Evolutionary conservation across 2,329 filamentous ascomycete species (phyloP).

Genomic region (Verticillium nubilum): DNA sequence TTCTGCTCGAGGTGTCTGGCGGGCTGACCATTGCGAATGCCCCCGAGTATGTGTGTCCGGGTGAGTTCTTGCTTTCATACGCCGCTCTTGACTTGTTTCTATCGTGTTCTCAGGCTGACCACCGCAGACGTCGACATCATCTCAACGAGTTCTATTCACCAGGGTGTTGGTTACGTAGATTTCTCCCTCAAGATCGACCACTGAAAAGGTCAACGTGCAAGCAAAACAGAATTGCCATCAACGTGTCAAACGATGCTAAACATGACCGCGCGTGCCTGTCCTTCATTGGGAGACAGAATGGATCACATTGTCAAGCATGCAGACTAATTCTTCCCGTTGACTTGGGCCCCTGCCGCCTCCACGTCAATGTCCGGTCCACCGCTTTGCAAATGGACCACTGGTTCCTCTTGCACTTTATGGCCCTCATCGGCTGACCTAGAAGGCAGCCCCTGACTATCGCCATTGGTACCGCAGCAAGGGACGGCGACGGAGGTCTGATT

Average conservation of each 20-base stretch:
- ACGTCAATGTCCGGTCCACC: constrained; percentile 18
- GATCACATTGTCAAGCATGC: not conserved
- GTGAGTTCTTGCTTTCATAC: constrained; percentile 35
- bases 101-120: not conserved
- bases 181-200: constrained; percentile 86
- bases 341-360: constrained; percentile 13
- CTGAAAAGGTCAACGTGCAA: constrained; percentile 10
- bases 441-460: not conserved
- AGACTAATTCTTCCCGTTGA: not conserved
- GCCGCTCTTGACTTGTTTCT: not conserved
- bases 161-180: constrained; percentile 89
- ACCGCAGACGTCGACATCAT: constrained; percentile 81
- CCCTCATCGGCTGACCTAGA: constrained; percentile 2
- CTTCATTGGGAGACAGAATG: not conserved
- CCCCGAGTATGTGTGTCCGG: constrained; percentile 68
- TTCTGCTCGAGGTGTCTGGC: constrained; percentile 88
- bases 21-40: constrained; percentile 85
- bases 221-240: not conserved
- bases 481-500: constrained; percentile 37
- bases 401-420: constrained; percentile 21
- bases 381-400: constrained; percentile 27
- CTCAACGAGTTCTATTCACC: constrained; percentile 94
- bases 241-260: not conserved
- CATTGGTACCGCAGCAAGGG: constrained; percentile 21
- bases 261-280: not conserved